These are phyloP conservation scores for Trichoderma polysporum DNA, from an alignment of 2,329 filamentous ascomycete species.

Conservation along the genomic window DNA sequence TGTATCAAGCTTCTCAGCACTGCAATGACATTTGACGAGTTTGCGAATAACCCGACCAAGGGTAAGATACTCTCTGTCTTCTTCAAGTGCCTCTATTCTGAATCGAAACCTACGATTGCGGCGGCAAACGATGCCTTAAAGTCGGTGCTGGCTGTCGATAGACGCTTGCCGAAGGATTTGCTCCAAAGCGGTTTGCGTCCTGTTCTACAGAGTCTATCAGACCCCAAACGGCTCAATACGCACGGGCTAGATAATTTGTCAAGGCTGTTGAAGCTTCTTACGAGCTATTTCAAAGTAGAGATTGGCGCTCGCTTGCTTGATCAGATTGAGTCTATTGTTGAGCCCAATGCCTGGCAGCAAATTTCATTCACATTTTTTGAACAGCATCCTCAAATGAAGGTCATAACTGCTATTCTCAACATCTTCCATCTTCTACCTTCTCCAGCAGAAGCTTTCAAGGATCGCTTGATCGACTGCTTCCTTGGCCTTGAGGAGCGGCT, in stretches of 20 bases:
- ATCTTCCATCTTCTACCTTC: conserved; percentile 95
- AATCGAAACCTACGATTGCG: conserved; percentile 87
- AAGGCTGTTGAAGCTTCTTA: conserved; percentile 83
- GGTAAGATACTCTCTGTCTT: conserved; percentile 87
- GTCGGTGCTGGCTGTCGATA: conserved; percentile 81
- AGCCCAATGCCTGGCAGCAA: conserved; percentile 75
- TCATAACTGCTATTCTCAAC: conserved; percentile 91
- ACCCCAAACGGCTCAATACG: conserved; percentile 84
- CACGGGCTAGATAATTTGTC: conserved; percentile 90
- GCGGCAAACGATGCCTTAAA: conserved; percentile 90
- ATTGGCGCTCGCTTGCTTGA: conserved; percentile 92
- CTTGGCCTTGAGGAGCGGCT: conserved; percentile 83
- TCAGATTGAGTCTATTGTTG: conserved; percentile 87
- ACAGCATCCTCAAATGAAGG: conserved; percentile 88
- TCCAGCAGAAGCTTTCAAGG: conserved; percentile 87
- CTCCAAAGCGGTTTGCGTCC: conserved; percentile 91
- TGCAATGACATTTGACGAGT: conserved; percentile 90
- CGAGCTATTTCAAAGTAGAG: conserved; percentile 98
- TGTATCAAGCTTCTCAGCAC: conserved; percentile 92
- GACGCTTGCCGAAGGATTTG: conserved; percentile 91
- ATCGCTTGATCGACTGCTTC: conserved; percentile 85
- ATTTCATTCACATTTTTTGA: conserved; percentile 95
- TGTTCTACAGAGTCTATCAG: conserved; percentile 94
- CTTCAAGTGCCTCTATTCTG: conserved; percentile 95
- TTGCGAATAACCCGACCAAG: conserved; percentile 66